A percentile compares a stretch with the other conserved stretches of the same genome.
Evolutionary conservation across 1,139 yeast species (phyloP).

Genomic region (Pneumocystis carinii): DNA sequence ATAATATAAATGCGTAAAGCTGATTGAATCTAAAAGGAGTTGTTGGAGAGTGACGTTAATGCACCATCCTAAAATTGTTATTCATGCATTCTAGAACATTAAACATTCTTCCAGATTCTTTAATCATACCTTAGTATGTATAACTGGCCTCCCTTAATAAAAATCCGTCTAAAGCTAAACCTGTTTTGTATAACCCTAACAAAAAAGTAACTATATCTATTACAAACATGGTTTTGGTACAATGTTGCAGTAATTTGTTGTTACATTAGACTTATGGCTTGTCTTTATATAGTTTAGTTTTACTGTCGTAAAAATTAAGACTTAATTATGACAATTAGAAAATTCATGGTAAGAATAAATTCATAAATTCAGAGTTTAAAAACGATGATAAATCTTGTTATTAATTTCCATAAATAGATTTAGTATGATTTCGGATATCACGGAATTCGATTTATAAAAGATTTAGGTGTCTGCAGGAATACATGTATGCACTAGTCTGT

Average conservation of each 20-base stretch:
- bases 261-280: not conserved
- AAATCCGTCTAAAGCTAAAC: not conserved
- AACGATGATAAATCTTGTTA: not conserved
- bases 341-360: too few relatives aligned
- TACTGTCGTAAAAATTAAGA: not conserved
- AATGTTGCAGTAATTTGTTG: not conserved
- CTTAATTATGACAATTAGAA: not conserved
- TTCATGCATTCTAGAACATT: not conserved
- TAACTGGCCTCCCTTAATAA: not conserved
- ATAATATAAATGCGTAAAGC: not conserved
- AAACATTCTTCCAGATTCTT: not conserved
- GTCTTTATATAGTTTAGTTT: not conserved
- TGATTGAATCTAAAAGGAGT: not conserved
- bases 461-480: not conserved
- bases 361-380: not conserved
- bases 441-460: not conserved
- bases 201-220: not conserved
- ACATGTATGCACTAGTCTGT: not conserved
- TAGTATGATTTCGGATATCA: not conserved
- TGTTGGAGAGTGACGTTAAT: not conserved
- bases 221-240: not conserved
- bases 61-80: not conserved
- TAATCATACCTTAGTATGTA: not conserved
- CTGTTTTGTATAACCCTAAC: not conserved
- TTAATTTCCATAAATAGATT: not conserved